Evolutionary conservation across 495 filamentous ascomycete species (phyloP), one percentile per base, ranked within the genome.

Genomic region (Penicillium egyptiacum): DNA sequence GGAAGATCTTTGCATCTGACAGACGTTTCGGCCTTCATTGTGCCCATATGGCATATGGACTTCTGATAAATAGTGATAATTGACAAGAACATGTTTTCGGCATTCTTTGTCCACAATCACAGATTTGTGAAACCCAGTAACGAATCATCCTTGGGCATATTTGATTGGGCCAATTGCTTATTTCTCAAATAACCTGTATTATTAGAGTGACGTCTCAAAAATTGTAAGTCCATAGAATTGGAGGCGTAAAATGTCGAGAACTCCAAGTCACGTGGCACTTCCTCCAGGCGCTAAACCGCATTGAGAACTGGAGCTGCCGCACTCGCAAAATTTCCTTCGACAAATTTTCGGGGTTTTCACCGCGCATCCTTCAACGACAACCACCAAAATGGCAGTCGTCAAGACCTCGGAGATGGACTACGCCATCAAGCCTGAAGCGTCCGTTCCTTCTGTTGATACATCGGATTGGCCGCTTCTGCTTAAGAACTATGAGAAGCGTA

Each of bases 401-500:
- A 83, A 83, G 65, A 82, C 61, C 64, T 60, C 82, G 66, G 83
- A 84, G 58, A 81, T 81, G 69, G 87, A 95, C 59, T 89, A 89
- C 73, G 78, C 79, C 68, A 96, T 97, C 74, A 96, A 96, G 83
- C 92, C 93, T 42, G 84, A 91, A 78, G 81, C 83, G 63, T 76
- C 79, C 56, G 81, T 83, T 58, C 88, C 90, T 43, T 74, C 80
- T 40, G 75, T 91, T 57, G 85, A 91, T 72, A 90, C 88, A 61
- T 89, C 86, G 73, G 75, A 84, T 57, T 96, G 91, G 90, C 91
- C 92, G 59, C 79, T 96, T 70, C 80, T 98, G 53, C 81, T 98
- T 57, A 96, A 95, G 79, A 91, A 96, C 75, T 97, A 92, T 70
- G 84, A 88, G 70, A 88, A 91, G 64, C 77, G 86, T 88, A 79